Evolutionary conservation across 164 flowering plant genomes (phyloP).

Genomic region (Umbellularia californica): DNA sequence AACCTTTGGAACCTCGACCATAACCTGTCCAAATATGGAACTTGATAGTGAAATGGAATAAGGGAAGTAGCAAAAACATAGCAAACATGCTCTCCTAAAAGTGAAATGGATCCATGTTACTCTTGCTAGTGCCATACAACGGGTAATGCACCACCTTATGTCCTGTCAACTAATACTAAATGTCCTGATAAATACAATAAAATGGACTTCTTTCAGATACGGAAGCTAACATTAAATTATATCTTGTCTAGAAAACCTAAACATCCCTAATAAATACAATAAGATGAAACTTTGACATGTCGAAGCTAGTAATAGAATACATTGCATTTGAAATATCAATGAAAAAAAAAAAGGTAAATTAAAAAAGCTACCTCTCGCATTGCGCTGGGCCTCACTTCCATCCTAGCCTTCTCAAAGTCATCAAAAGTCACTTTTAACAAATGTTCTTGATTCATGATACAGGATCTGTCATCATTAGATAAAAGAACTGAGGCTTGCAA

Average conservation of each 20-base stretch:
- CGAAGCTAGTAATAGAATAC: too few species aligned
- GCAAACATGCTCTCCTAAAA: too few species aligned
- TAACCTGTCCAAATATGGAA: conserved; percentile 40
- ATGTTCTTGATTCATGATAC: conserved; percentile 16
- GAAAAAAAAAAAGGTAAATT: neutral
- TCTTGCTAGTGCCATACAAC: too few species aligned
- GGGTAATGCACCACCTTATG: too few species aligned
- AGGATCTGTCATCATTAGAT: conserved; percentile 9
- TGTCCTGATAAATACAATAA: neutral
- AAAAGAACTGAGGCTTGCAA: conserved; percentile 4
- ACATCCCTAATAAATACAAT: too few species aligned
- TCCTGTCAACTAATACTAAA: too few species aligned
- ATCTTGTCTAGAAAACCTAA: neutral
- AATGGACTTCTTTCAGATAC: too few species aligned
- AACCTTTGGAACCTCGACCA: conserved; percentile 90
- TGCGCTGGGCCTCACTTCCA: conserved; percentile 94
- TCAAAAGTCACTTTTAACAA: conserved; percentile 42
- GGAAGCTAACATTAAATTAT: neutral
- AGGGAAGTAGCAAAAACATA: too few species aligned
- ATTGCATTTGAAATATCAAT: neutral
- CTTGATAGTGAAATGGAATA: neutral
- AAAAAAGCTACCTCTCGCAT: conserved; percentile 84
- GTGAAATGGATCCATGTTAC: too few species aligned
- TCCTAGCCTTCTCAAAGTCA: conserved; percentile 85
- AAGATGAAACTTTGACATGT: too few species aligned